Percentiles rank a stretch among this genome's conserved stretches.
These are phyloP conservation scores for Fragaria vesca DNA, from an alignment of 306 rosid genomes.

Conservation along the genomic window DNA sequence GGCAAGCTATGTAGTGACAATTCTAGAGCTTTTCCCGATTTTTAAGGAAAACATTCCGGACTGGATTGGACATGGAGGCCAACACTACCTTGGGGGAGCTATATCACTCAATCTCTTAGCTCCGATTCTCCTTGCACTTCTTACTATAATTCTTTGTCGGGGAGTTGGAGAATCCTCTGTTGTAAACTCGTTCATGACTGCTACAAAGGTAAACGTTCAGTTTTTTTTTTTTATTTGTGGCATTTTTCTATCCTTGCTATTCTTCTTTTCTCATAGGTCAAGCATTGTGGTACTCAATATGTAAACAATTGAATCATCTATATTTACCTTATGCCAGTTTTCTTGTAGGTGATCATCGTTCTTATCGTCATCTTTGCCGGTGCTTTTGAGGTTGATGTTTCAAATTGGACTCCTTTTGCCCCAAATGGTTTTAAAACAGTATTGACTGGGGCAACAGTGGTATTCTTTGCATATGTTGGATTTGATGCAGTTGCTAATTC, in stretches of 20 bases:
- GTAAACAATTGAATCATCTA: slow-evolving; percentile 15
- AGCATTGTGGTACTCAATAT: slow-evolving; percentile 3
- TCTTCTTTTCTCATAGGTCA: slow-evolving; percentile 16
- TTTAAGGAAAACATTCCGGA: slow-evolving; percentile 72
- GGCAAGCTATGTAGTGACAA: slow-evolving; percentile 68
- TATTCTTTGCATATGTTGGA: slow-evolving; percentile 96
- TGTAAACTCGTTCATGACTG: slow-evolving; percentile 78
- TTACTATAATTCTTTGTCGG: slow-evolving; percentile 70
- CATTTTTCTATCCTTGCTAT: slow-evolving; percentile 13
- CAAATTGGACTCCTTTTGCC: slow-evolving; percentile 97
- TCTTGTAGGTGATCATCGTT: slow-evolving; percentile 74
- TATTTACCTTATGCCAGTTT: slow-evolving; percentile 23
- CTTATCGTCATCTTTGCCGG: slow-evolving; percentile 70
- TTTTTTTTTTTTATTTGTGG: background rate
- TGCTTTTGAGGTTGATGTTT: slow-evolving; percentile 85
- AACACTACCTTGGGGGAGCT: slow-evolving; percentile 61
- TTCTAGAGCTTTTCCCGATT: slow-evolving; percentile 77
- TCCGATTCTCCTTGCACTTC: slow-evolving; percentile 71
- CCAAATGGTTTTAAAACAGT: slow-evolving; percentile 70
- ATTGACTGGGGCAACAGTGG: slow-evolving; percentile 94
- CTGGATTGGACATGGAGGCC: slow-evolving; percentile 87
- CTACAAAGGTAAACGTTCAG: slow-evolving; percentile 65
- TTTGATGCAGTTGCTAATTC: slow-evolving; percentile 99
- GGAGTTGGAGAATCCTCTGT: slow-evolving; percentile 86
- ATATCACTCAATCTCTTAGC: slow-evolving; percentile 82